phyloP scores from a whole-genome alignment of 2,329 filamentous ascomycete genomes.

The Macroventuria anomochaeta region DNA sequence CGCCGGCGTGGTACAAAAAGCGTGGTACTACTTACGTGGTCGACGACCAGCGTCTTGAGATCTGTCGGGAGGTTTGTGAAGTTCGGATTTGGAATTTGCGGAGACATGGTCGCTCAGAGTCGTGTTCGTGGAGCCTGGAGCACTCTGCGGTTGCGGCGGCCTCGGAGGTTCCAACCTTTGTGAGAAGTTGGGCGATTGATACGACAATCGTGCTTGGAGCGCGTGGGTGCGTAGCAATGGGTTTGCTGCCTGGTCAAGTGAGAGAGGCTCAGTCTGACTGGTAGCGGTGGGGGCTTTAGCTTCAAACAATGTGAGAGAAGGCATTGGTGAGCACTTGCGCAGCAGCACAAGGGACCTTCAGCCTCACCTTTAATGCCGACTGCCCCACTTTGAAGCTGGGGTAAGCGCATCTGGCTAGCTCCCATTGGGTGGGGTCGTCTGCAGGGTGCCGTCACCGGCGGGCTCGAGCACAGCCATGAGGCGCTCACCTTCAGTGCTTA shows the following conservation, averaged over 20 bases:
- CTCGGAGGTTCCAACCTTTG: not conserved
- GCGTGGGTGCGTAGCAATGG: not conserved
- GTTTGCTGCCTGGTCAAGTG: not conserved
- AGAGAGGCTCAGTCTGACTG: not conserved
- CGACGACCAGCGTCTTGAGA: conserved; percentile 49
- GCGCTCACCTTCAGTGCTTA: not conserved
- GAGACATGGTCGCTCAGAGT: conserved; percentile 32
- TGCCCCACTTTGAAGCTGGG: conserved; percentile 14
- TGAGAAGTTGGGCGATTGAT: not conserved
- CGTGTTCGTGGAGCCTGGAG: not conserved
- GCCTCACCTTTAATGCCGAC: conserved; percentile 4
- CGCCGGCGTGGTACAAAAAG: not conserved
- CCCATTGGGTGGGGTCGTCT: not conserved
- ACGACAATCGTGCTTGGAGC: not conserved
- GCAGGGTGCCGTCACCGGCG: not conserved
- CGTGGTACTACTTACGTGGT: conserved; percentile 42
- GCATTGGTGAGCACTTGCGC: not conserved
- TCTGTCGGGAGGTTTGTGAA: conserved; percentile 48
- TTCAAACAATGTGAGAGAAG: not conserved
- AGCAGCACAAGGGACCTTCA: not conserved
- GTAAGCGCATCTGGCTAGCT: conserved; percentile 8
- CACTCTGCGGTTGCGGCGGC: conserved; percentile 1
- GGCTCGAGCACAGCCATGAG: conserved; percentile 2
- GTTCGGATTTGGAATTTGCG: conserved; percentile 1
- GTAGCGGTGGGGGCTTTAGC: not conserved